Evolutionary conservation across 2,329 filamentous ascomycete species (phyloP), one percentile per base, ranked within the genome.

Genomic region (Neonectria ditissima): DNA sequence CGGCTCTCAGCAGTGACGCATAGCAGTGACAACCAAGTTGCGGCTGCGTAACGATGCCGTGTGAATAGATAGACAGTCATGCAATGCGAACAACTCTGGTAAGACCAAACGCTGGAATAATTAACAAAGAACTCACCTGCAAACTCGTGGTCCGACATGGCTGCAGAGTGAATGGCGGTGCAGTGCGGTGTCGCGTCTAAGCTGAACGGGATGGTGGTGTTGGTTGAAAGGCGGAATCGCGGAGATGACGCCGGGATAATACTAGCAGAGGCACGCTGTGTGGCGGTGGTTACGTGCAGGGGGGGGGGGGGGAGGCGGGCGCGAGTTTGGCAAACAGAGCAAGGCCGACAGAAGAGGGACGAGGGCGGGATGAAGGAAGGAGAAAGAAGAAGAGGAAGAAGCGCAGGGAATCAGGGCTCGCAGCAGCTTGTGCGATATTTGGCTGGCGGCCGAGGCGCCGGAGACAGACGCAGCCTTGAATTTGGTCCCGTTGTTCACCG

Each of bases 131-230:
- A 80, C 87, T 79, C 75, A 89, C 88, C 85, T 79, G 83, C 85
- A 80, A 89, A 88, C 76, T 90, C 88, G 77, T 89, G 86, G 73
- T 90, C 88, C 61, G 88, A 90, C 88, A 90, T 90, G 66, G 48
- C 80, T 71, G 51, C 16, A 50, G 55, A 41, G n/a, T 41, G 37
- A 51, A 53, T 18, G 3, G 37, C n/a, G 20, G 55, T 24, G 22
- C 22, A 37, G 16, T 52, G 13, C 47, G 11, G 26, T 32, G 47
- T 20, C 20, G 47, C 47, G 47, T 50, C 47, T 16, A 56, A 59
- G 26, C 28, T 45, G 32, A 44, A 57, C 34, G 48, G 63, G 54
- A n/a, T 58, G 14, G 34, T 24, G 52, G 44, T 59, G 55, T 16
- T 55, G 58, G 34, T 55, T 10, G 24, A 55, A 28, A 11, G 24